A percentile compares a stretch with the other conserved stretches of the same genome.
phyloP scores from a whole-genome alignment of 129 eudicot species.

The Lonicera japonica region DNA sequence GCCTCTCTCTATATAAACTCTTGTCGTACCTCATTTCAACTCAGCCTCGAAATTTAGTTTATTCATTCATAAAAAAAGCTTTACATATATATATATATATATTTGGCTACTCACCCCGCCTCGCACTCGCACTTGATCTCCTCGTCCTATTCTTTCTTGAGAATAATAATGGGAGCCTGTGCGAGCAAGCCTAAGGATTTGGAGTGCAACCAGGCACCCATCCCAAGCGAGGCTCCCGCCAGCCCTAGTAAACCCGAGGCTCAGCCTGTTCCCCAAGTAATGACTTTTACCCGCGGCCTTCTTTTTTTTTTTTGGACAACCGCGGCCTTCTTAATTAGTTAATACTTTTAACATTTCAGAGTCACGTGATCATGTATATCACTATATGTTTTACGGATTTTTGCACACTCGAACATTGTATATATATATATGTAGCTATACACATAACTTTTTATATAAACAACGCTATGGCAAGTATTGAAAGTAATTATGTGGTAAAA shows the following conservation, averaged over 20 bases:
- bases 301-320: too few species aligned
- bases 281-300: too few species aligned
- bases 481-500: too few species aligned
- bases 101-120: background rate
- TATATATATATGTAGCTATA: too few species aligned
- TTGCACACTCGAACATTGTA: too few species aligned
- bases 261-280: slow-evolving; percentile 12
- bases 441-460: too few species aligned
- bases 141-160: background rate
- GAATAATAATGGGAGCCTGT: slow-evolving; percentile 14
- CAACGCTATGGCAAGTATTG: too few species aligned
- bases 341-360: too few species aligned
- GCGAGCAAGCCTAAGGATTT: slow-evolving; percentile 21
- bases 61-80: background rate
- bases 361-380: too few species aligned
- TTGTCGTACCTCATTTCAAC: background rate
- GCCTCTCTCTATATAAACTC: slow-evolving; percentile 9
- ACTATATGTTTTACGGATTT: too few species aligned
- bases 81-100: background rate
- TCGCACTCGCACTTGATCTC: background rate
- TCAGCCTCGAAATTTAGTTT: background rate
- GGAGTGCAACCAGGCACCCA: background rate
- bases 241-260: background rate
- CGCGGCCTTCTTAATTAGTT: background rate
- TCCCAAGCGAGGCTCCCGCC: slow-evolving; percentile 7